These are phyloP conservation scores for Aristolochia californica DNA, from an alignment of 164 flowering plant species.

Conservation along the genomic window DNA sequence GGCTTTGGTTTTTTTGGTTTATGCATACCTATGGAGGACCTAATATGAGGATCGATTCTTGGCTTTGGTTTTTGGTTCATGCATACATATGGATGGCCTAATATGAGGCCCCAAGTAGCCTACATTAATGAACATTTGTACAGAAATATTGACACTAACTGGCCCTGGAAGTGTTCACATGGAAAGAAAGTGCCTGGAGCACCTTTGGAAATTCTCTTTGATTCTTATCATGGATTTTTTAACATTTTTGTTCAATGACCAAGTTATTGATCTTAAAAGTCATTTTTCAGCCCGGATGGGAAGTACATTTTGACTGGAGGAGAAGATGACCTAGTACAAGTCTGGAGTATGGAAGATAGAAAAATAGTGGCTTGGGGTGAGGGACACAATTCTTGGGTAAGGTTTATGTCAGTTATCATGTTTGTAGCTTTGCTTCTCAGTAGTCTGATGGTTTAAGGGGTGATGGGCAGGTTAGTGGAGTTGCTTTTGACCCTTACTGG, in stretches of 20 bases:
- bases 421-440: not conserved
- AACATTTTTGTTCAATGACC: too few relatives aligned
- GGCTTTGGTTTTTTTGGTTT: not conserved
- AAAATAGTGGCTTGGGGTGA: constrained; percentile 99
- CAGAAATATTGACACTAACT: too few relatives aligned
- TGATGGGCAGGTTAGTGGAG: constrained; percentile 86
- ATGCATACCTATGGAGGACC: too few relatives aligned
- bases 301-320: constrained; percentile 94
- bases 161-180: too few relatives aligned
- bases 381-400: constrained; percentile 97
- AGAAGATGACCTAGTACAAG: constrained; percentile 95
- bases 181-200: too few relatives aligned
- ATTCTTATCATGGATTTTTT: too few relatives aligned
- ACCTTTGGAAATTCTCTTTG: too few relatives aligned
- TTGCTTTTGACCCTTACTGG: constrained; percentile 96
- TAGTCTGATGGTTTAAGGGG: constrained; percentile 3
- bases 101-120: too few relatives aligned
- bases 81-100: too few relatives aligned
- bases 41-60: not conserved
- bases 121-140: too few relatives aligned
- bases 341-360: constrained; percentile 97
- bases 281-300: constrained; percentile 58
- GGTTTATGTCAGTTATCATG: constrained; percentile 8
- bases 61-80: not conserved
- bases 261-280: not conserved